Conservation (phyloP, 2,329 filamentous ascomycete genomes). For the Fusarium euwallaceae region DNA sequence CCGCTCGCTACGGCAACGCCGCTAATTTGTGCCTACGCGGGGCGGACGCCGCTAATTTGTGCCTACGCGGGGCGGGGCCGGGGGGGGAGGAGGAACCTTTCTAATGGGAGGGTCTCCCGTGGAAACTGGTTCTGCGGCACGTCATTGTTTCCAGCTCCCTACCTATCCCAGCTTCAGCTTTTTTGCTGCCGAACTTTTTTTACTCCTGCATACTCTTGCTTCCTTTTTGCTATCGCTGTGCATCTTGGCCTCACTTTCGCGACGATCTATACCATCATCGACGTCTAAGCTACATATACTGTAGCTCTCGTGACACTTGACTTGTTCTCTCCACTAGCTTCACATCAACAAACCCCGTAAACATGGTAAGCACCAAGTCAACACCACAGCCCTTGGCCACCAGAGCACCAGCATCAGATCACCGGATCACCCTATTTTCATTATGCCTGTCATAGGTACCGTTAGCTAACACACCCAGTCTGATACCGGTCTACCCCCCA, state of each 20-base stretch:
- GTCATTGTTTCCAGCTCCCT: conserved; percentile 36
- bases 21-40: conserved; percentile 11
- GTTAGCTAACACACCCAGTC: conserved; percentile 57
- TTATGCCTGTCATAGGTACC: not conserved
- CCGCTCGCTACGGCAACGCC: conserved; percentile 34
- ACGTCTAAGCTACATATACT: not conserved
- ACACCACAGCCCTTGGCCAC: not conserved
- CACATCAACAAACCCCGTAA: conserved; percentile 13
- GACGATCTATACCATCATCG: not conserved
- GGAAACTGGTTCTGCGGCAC: conserved; percentile 20
- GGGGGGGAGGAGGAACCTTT: not conserved
- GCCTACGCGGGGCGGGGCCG: not conserved
- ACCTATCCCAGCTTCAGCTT: conserved; percentile 2
- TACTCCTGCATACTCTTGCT: conserved; percentile 30
- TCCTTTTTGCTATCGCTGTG: conserved; percentile 3
- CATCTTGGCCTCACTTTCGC: not conserved
- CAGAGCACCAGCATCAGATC: not conserved
- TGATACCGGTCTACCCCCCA: conserved; percentile 84
- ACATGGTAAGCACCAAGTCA: conserved; percentile 32
- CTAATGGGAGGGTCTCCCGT: not conserved
- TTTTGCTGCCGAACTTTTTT: conserved; percentile 22
- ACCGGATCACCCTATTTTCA: not conserved
- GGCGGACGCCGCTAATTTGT: conserved; percentile 21
- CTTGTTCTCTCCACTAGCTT: not conserved
- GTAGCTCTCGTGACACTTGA: not conserved